Percentiles rank a stretch among this genome's conserved stretches.
phyloP scores from a whole-genome alignment of 2,329 filamentous ascomycete species.

The Neopestalotiopsis rosae region DNA sequence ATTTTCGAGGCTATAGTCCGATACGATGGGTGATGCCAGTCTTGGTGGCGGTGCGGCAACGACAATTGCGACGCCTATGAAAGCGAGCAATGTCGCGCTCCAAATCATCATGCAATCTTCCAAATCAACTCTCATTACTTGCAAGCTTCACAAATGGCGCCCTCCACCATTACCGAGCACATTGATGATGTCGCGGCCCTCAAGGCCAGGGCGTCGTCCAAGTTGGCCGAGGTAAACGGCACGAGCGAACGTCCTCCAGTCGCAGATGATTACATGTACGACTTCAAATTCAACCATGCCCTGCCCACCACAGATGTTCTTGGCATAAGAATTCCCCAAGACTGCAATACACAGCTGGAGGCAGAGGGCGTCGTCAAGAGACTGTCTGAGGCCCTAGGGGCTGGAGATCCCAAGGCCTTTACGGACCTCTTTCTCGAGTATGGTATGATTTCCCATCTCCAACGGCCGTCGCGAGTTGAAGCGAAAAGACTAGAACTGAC shows the following conservation, averaged over 20 bases:
- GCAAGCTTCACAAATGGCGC: constrained; percentile 5
- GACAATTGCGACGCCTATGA: constrained; percentile 8
- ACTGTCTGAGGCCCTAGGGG: constrained; percentile 7
- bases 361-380: constrained; percentile 5
- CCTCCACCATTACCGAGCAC: constrained; percentile 7
- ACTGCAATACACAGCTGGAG: not conserved
- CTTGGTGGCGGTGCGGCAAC: not conserved
- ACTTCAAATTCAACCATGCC: constrained; percentile 15
- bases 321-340: not conserved
- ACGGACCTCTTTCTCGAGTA: constrained; percentile 11
- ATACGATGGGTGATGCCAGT: not conserved
- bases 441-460: not conserved
- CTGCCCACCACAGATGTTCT: constrained; percentile 7
- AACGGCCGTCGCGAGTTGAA: not conserved
- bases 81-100: constrained; percentile 7
- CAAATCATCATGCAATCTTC: not conserved
- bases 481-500: not conserved
- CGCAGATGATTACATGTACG: constrained; percentile 15
- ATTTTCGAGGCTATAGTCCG: not conserved
- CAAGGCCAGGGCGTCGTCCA: not conserved
- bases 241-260: constrained; percentile 1
- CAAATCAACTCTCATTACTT: not conserved
- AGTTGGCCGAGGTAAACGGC: constrained; percentile 5
- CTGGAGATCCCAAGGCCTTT: constrained; percentile 8
- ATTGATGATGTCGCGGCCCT: constrained; percentile 7